A percentile compares a stretch with the other conserved stretches of the same genome.
Evolutionary conservation across 257 asterid species (phyloP).

Genomic region (Lycium barbarum): DNA sequence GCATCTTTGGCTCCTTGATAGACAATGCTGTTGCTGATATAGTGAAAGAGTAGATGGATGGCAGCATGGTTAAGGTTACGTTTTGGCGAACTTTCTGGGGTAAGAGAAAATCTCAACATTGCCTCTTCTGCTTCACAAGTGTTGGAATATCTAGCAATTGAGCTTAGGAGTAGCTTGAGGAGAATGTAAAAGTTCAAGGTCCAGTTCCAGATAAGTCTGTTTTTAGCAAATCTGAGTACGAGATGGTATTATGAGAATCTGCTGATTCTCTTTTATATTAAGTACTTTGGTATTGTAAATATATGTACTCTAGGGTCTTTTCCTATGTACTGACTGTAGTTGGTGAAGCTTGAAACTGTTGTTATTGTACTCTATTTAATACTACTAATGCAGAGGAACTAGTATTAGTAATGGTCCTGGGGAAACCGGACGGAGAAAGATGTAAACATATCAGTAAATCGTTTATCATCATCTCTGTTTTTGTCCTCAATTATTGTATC

Average conservation of each 20-base stretch:
- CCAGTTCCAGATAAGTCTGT: not conserved
- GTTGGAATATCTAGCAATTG: not conserved
- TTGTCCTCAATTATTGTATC: not conserved
- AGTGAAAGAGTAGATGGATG: slow-evolving; percentile 21
- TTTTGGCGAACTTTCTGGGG: not conserved
- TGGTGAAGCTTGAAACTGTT: slow-evolving; percentile 11
- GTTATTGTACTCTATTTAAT: not conserved
- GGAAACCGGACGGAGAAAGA: not conserved
- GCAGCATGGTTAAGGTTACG: not conserved
- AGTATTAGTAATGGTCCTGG: not conserved
- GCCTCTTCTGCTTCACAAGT: not conserved
- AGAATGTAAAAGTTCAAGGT: slow-evolving; percentile 8
- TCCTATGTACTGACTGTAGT: not conserved
- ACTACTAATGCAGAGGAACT: not conserved
- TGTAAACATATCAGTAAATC: not conserved
- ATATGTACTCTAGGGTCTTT: not conserved
- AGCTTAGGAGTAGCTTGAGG: not conserved
- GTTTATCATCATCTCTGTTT: not conserved
- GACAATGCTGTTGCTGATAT: not conserved
- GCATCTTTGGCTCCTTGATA: not conserved
- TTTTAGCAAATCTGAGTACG: not conserved
- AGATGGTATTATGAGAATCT: not conserved
- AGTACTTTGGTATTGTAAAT: not conserved
- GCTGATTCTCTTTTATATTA: not conserved
- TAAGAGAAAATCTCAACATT: not conserved